Conservation (phyloP, 805 yeast genomes). For the Cyberlindnera maritima region DNA sequence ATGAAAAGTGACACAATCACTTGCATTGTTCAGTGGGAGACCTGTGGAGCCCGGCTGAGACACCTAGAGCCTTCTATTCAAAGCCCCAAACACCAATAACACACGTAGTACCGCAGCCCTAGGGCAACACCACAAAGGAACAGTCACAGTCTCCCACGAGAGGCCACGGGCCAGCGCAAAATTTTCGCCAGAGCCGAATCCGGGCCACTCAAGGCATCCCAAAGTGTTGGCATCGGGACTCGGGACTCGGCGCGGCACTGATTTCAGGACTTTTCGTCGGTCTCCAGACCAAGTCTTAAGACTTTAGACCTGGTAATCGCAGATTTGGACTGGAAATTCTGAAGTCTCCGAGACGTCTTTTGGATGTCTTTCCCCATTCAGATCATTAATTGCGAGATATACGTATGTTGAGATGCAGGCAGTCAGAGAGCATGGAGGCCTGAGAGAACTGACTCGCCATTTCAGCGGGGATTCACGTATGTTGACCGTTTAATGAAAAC, state of each 20-base stretch:
- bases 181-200: background rate
- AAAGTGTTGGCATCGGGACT: background rate
- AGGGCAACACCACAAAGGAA: background rate
- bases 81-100: background rate
- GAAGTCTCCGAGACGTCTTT: too few relatives aligned
- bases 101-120: background rate
- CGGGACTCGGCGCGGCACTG: background rate
- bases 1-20: background rate
- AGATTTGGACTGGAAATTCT: too few relatives aligned
- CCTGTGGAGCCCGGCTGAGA: background rate
- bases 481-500: too few relatives aligned
- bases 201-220: background rate
- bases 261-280: too few relatives aligned
- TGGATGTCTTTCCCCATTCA: too few relatives aligned
- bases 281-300: too few relatives aligned
- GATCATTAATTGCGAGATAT: too few relatives aligned
- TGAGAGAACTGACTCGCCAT: too few relatives aligned
- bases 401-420: too few relatives aligned
- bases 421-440: too few relatives aligned
- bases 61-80: background rate
- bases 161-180: background rate
- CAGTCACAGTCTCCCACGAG: background rate
- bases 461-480: too few relatives aligned
- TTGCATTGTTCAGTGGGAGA: background rate
- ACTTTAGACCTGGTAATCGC: too few relatives aligned